Base-by-base conservation (phyloP, 1,139 yeast genomes). In the Scheffersomyces cryptocercus region DNA sequence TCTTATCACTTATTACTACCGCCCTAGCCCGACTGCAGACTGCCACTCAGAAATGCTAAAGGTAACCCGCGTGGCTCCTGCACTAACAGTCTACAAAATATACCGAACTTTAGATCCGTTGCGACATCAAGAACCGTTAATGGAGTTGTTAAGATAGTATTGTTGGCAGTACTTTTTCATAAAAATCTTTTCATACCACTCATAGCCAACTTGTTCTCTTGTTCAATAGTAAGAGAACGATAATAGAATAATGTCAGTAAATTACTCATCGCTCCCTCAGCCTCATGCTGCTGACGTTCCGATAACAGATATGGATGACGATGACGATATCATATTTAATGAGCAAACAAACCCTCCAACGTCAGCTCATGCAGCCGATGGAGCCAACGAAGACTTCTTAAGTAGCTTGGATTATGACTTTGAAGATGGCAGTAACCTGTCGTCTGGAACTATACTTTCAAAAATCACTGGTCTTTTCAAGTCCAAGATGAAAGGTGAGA, bases 271-370 rank as follows among this genome's bases (percentile, higher is more conserved):
- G 5, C 34, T 14, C 20, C 34, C 24, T 20, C 34, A 31, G 34
- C 60, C 64, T 1, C 79, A 76, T 51, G 62, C 62, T 1, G 80
- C 73, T 7, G 88, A 82, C 51, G 62, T 79, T 2, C 88, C 87
- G 0, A 71, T 82, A 11, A 77, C 84, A 1, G 75, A 82, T 51
- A 64, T 82, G 45, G 87, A 82, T 52, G 82, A 72, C 6, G 64
- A 62, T 1, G 81, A 75, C 8, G 82, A 79, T 42, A 50, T 66
- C 10, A 43, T 68, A 5, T 63, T 62, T 48, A 46, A 52, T 11
- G 62, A 65, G 35, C 62, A 55, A 24, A 28, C 34, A n/a, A 31
- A 13, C 8, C 24, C 14, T 9, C 3, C 20, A 1, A 14, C 8
- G 34, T n/a, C 16, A 14, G 34, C 16, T 3, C 14, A 20, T 9